A percentile compares a stretch with the other conserved stretches of the same genome.
Conservation (phyloP, 139 green algal species). For the Trebouxia sp. region DNA sequence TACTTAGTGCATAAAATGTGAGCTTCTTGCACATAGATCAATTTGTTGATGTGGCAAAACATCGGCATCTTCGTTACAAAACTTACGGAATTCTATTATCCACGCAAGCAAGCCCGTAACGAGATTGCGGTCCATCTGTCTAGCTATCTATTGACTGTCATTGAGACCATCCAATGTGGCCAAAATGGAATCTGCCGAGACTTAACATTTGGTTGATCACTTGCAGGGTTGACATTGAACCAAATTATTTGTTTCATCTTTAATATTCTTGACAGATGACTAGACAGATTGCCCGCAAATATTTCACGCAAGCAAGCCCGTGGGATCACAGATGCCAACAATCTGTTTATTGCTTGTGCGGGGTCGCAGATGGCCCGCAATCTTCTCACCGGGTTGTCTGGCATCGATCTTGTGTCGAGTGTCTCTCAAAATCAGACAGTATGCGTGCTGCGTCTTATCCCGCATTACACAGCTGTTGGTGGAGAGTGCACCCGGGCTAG, state of each 20-base stretch:
- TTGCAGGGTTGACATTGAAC: slow-evolving; percentile 11
- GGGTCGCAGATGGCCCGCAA: slow-evolving; percentile 1
- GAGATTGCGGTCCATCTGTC: slow-evolving; percentile 2
- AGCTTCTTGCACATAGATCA: slow-evolving; percentile 4
- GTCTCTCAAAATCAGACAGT: slow-evolving; percentile 15
- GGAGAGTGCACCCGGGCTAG: slow-evolving; percentile 4
- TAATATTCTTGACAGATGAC: neutral
- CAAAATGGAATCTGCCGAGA: slow-evolving; percentile 3
- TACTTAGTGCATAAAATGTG: slow-evolving; percentile 3
- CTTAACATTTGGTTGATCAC: slow-evolving; percentile 8
- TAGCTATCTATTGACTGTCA: slow-evolving; percentile 13
- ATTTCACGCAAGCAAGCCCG: neutral
- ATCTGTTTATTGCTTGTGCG: neutral
- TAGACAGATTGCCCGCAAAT: neutral
- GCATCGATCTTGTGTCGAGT: slow-evolving; percentile 4
- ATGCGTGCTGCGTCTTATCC: slow-evolving; percentile 11
- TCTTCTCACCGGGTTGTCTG: slow-evolving; percentile 14
- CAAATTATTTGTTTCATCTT: neutral
- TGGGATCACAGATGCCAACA: neutral
- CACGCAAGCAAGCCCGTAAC: slow-evolving; percentile 1
- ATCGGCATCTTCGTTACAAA: slow-evolving; percentile 4
- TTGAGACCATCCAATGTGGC: slow-evolving; percentile 8
- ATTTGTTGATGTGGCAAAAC: neutral
- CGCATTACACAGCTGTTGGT: slow-evolving; percentile 9
- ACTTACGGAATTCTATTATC: neutral